Evolutionary conservation across 257 asterid genomes (phyloP).

Genomic region (Petunia secreta): DNA sequence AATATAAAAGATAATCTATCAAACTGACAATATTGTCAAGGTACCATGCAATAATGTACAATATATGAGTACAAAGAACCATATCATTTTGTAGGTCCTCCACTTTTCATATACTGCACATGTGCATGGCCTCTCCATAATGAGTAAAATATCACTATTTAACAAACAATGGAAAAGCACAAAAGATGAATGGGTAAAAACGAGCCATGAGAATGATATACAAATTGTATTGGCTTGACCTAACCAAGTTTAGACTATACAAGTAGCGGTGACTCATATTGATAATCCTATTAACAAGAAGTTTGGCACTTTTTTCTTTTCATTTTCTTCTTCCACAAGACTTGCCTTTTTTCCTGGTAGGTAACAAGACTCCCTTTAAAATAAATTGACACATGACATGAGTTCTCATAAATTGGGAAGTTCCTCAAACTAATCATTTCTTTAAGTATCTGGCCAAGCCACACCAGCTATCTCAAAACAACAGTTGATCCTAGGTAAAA

Average conservation of each 20-base stretch:
- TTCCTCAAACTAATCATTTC: background rate
- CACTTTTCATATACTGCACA: background rate
- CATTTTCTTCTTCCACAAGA: background rate
- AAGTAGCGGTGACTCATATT: background rate
- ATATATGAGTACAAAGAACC: constrained; percentile 8
- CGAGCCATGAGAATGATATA: constrained; percentile 5
- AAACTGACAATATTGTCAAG: background rate
- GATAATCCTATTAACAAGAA: constrained; percentile 1
- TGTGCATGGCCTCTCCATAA: background rate
- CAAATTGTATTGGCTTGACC: constrained; percentile 6
- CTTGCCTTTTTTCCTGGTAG: background rate
- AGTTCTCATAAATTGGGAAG: background rate
- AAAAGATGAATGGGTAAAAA: background rate
- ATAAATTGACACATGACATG: background rate
- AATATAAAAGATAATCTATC: background rate
- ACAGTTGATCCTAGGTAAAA: constrained; percentile 10
- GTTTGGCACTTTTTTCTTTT: background rate
- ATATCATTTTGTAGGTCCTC: background rate
- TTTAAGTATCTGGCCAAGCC: background rate
- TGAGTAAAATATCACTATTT: constrained; percentile 7
- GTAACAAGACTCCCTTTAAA: no score
- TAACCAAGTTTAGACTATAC: constrained; percentile 6
- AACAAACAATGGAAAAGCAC: background rate
- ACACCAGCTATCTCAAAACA: background rate
- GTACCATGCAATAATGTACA: background rate